Base-by-base conservation (phyloP, 2,329 filamentous ascomycete species). In the Phialocephala subalpina region DNA sequence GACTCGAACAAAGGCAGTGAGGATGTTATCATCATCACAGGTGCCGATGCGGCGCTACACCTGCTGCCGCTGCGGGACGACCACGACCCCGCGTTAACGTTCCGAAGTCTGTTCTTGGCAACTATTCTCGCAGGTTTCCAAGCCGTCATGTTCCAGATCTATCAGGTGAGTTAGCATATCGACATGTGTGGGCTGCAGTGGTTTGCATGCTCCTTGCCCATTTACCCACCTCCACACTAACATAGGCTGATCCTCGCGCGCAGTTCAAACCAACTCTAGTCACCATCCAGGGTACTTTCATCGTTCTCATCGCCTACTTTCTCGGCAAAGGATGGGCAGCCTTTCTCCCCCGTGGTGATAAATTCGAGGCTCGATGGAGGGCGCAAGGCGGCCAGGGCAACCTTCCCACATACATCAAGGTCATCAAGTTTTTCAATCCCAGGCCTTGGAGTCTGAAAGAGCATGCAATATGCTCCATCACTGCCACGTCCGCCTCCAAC, bases 231-330 rank as follows among this genome's bases (percentile, higher is more conserved):
- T 33, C 11, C 18, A 14, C 22, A 4, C 20, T 12, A 20, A 63
- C 14, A 38, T 33, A 18, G n/a, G 47, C 35, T 53, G 35, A 62
- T 12, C n/a, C 29, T 29, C 22, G n/a, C 42, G 14, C 42, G 9
- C 49, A 86, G 82, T 86, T 84, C 74, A 86, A 86, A 79, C 84
- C 84, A 0, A 87, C 84, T 0, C 2, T 42, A 0, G 73, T 83
- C 40, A 79, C 78, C 2, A 83, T 87, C 20, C 78, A 80, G 18
- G 84, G 84, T 42, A 86, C 84, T 0, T 87, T 87, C 62, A 85
- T 87, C 60, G 84, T 86, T 5, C 80, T 87, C 47, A 85, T 87
- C 55, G 82, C 83, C 14, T 87, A 87, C 75, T 86, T 87, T 58
- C 58, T 82, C 1, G 86, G 86, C 9, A 83, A 83, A 9, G 80